Conservation (phyloP, 2,329 filamentous ascomycete species). For the Sclerotinia trifoliorum region DNA sequence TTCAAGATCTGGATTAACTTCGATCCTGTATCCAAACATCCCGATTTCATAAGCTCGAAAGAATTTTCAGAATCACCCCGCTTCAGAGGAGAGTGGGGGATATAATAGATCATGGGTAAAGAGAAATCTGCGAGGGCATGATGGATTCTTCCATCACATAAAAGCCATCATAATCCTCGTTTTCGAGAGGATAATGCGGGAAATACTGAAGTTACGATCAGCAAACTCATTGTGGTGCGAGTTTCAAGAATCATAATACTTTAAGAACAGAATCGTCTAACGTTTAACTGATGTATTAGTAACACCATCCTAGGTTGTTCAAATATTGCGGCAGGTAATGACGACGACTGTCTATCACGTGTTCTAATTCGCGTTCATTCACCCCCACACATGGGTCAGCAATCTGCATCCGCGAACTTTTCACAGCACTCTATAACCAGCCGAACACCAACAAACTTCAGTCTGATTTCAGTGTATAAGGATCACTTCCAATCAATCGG, state of each 20-base stretch:
- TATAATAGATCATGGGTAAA: background rate
- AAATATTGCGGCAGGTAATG: background rate
- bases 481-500: background rate
- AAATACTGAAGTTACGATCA: background rate
- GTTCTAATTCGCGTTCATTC: background rate
- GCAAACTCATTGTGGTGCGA: background rate
- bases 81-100: background rate
- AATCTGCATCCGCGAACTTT: background rate
- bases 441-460: background rate
- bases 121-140: background rate
- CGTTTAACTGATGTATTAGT: background rate
- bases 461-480: background rate
- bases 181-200: background rate
- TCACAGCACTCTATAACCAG: background rate
- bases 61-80: background rate
- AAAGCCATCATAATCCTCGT: background rate
- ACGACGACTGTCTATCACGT: background rate
- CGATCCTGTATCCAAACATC: too few species aligned
- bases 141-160: background rate
- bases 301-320: background rate
- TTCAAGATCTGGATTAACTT: background rate
- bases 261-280: background rate
- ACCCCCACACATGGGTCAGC: background rate
- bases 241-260: accelerated
- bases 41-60: background rate